phyloP scores from a whole-genome alignment of 2,329 filamentous ascomycete genomes.

The Exophiala spinifera region DNA sequence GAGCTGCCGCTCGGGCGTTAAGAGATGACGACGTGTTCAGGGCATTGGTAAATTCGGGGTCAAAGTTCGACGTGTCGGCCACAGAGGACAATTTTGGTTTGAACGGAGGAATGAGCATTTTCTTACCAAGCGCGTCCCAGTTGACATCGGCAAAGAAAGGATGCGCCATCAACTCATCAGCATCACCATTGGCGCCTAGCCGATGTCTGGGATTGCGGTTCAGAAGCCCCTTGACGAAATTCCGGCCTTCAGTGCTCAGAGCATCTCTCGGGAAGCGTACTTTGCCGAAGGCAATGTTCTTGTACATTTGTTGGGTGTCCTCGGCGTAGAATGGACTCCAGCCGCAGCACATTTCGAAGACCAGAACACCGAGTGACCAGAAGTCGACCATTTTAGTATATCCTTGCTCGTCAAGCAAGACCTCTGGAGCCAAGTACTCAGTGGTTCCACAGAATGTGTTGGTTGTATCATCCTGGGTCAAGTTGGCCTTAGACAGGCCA shows the following conservation, averaged over 20 bases:
- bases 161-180: slow-evolving; percentile 89
- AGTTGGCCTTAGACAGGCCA: slow-evolving; percentile 92
- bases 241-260: slow-evolving; percentile 87
- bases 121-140: slow-evolving; percentile 83
- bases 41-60: slow-evolving; percentile 96
- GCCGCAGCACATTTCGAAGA: slow-evolving; percentile 99
- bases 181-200: slow-evolving; percentile 84
- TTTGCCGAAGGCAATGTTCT: slow-evolving; percentile 99
- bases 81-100: slow-evolving; percentile 96
- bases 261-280: slow-evolving; percentile 95
- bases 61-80: slow-evolving; percentile 96
- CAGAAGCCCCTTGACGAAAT: slow-evolving; percentile 95
- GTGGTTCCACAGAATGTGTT: slow-evolving; percentile 99
- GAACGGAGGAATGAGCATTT: slow-evolving; percentile 92
- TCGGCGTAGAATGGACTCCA: slow-evolving; percentile 99
- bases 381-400: slow-evolving; percentile 99
- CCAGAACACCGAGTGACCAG: slow-evolving; percentile 94
- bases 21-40: slow-evolving; percentile 81
- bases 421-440: slow-evolving; percentile 93
- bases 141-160: slow-evolving; percentile 93
- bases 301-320: slow-evolving; percentile 99
- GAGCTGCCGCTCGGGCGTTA: slow-evolving; percentile 82
- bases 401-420: slow-evolving; percentile 89
- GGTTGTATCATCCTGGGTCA: slow-evolving; percentile 95
- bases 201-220: slow-evolving; percentile 97